Base-by-base conservation (phyloP, 257 asterid species). In the Oldenlandia corymbosa region DNA sequence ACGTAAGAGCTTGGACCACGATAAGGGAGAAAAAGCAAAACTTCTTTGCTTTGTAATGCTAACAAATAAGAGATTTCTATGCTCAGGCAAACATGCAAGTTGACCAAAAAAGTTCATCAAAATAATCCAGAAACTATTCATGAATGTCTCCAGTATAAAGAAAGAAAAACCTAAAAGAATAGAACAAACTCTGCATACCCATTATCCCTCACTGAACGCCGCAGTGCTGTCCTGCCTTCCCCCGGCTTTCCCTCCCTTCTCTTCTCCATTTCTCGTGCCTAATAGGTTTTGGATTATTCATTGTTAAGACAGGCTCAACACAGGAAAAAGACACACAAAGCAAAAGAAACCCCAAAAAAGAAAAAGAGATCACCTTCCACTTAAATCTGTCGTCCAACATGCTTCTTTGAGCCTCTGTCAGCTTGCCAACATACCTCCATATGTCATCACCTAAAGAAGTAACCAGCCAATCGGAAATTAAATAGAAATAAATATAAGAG, bases 241-340 rank as follows among this genome's bases (percentile, higher is more conserved):
- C 99, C 97, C 30, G 99, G 99, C 68, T 85, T 83, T 1, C 97
- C 97, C 76, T 93, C 99, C 75, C 80, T 93, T 71, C 89, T 82
- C 74, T 86, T 93, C 62, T 93, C 97, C 99, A 93, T 93, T 79
- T 93, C 99, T 31, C 96, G 91, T 54, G 97, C 99, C 99, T 93
- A 82, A 65, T 36, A 76, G 66, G 4, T 57, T 69, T 24, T 54
- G 30, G 31, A 17, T 17, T n/a, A 31, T 55, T 5, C 37, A 67
- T 12, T 49, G 42, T 51, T 18, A 27, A 31, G 21, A 55, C 62
- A 43, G 28, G 37, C 24, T 57, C n/a, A 23, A 48, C 62, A 54
- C 37, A 50, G 32, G 54, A 9, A 61, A 52, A 49, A 58, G n/a
- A n/a, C n/a, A 32, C 24, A 9, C 72, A 60, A 39, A 39, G 42